Evolutionary conservation across 768 basidiomycete species (phyloP), one percentile per base, ranked within the genome.

Genomic region (Pisolithus albus): DNA sequence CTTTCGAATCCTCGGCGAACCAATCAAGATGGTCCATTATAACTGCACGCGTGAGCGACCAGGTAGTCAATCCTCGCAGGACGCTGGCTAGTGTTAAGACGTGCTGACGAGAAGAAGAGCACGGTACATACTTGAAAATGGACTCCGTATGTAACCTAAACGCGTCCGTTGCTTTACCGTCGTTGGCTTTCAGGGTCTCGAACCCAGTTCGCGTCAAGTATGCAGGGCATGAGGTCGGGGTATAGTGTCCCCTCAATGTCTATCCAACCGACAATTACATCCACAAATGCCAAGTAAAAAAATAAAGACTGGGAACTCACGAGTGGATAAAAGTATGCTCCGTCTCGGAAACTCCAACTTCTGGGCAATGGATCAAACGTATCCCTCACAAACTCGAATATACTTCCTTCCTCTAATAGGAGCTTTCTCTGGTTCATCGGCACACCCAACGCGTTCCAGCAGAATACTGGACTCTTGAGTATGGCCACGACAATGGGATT

Each of bases 371-470:
- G 78, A 43, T 81, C 75, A 40, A 81, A 56, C 4, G 80, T 80
- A 30, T 81, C 74, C 34, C 69, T 61, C 42, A 82, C 72, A 51
- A 77, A 81, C 18, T 78, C 76, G 51, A 75, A 81, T 0, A 65
- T 47, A 19, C 69, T 62, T 19, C 79, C 78, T 52, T 80, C 79
- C 7, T 77, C 63, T 23, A 83, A 58, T 49, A 86, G 67, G 75
- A 83, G 81, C 51, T 71, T 70, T 54, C 82, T 74, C 67, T 88
- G 84, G 59, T 84, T 84, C 55, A 75, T 67, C 4, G 88, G 86
- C 4, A 90, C 88, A 15, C 87, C 88, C 21, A 89, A 68, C 0
- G 86, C 86, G 59, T 86, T 86, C 88, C 88, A 90, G 55, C 81
- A 84, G 54, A 84, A 70, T 15, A 63, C 48, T 24, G 73, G 75